Evolutionary conservation across 805 yeast genomes (phyloP).

Genomic region (Starmera dryadoides): DNA sequence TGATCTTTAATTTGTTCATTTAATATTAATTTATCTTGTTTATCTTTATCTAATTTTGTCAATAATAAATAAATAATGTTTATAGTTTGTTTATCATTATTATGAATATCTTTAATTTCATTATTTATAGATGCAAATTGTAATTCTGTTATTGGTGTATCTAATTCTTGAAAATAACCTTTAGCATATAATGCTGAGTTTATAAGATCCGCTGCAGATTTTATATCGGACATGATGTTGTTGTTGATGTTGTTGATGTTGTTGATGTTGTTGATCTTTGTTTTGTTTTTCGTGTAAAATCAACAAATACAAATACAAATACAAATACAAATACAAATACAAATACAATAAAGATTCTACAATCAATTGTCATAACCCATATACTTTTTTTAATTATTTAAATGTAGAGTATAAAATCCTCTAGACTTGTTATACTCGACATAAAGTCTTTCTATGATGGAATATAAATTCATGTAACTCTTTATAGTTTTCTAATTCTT

Average conservation of each 20-base stretch:
- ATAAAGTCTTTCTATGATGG: not conserved
- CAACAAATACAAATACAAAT: not conserved
- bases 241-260: not conserved
- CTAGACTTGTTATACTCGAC: not conserved
- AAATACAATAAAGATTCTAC: not conserved
- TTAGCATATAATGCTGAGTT: slow-evolving; percentile 9
- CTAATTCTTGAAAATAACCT: slow-evolving; percentile 6
- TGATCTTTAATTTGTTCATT: slow-evolving; percentile 4
- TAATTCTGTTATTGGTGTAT: not conserved
- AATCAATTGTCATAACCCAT: not conserved
- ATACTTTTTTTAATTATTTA: not conserved
- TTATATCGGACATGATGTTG: slow-evolving; percentile 1
- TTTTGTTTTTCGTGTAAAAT: not conserved
- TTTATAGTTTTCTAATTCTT: not conserved
- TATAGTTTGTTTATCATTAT: slow-evolving; percentile 8
- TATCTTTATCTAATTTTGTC: slow-evolving; percentile 8
- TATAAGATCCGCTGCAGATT: slow-evolving; percentile 9
- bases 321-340: not conserved
- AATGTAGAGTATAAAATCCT: not conserved
- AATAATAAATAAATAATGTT: slow-evolving; percentile 9
- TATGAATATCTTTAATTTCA: not conserved
- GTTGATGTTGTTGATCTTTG: not conserved
- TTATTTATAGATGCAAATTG: slow-evolving; percentile 1
- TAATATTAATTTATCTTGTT: slow-evolving; percentile 2
- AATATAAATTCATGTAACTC: not conserved